A percentile compares a stretch with the other conserved stretches of the same genome.
phyloP scores from a whole-genome alignment of 768 basidiomycete genomes.

The Cyclocybe cylindracea region DNA sequence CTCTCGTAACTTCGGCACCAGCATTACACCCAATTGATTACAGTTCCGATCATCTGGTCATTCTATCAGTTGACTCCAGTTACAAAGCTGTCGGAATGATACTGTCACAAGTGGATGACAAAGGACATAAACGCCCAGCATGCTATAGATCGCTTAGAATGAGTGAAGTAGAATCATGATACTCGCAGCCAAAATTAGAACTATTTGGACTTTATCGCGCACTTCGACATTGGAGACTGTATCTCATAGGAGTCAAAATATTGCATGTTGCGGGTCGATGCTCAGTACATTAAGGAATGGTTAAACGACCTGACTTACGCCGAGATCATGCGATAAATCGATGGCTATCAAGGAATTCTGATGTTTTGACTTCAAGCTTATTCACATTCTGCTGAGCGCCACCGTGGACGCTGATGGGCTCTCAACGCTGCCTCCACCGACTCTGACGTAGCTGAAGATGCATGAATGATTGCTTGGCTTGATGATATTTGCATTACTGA shows the following conservation, averaged over 20 bases:
- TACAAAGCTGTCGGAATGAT: no score
- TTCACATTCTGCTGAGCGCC: conserved; percentile 36
- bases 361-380: conserved; percentile 36
- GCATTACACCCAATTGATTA: no score
- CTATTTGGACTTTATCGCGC: no score
- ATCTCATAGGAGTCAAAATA: conserved; percentile 20
- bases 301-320: conserved; percentile 38
- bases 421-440: conserved; percentile 25
- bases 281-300: conserved; percentile 43
- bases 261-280: conserved; percentile 39
- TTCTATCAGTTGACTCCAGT: no score
- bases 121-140: no score
- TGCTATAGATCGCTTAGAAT: no score
- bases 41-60: no score
- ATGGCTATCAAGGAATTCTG: conserved; percentile 41
- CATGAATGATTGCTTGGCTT: conserved; percentile 26
- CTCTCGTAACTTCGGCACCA: no score
- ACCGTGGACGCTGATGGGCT: conserved; percentile 39
- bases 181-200: no score
- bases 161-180: no score
- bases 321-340: conserved; percentile 37
- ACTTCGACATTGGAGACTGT: no score
- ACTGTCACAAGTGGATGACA: no score
- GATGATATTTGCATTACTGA: conserved; percentile 13
- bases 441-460: conserved; percentile 12